Evolutionary conservation across 208 protist genomes (phyloP), one percentile per base, ranked within the genome.

Genomic region (Willaertia magna): DNA sequence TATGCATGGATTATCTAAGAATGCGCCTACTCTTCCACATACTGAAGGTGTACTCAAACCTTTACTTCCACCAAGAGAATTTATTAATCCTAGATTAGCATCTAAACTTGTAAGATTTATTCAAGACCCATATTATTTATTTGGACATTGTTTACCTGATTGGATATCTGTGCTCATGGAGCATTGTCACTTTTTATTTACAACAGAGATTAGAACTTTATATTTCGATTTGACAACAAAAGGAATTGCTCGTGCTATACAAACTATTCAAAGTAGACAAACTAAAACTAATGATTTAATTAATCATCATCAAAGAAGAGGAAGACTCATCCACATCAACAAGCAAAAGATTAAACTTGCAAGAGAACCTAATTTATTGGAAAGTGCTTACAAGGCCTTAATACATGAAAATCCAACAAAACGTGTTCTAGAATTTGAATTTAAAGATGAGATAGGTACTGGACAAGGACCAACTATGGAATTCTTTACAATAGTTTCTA

Each of bases 391-490:
- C 46, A 55, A 55, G 22, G 30, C 18, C 14, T 43, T 83, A 26
- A 42, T 26, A 14, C 39, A 49, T 0, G 0, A 49, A 39, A 82
- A 39, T 30, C 2, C 12, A n/a, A 49, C 85, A 90, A 82, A 81
- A 85, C 20, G 89, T 4, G 79, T 92, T 30, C 89, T 95, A 84
- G 93, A 95, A 82, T 96, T 95, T 87, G 91, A 96, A 88, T 97
- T 95, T 87, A 95, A 93, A 87, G 89, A 92, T 82, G 95, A 97
- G 86, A 91, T 90, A 40, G 95, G 95, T 51, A 95, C 92, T 85
- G 95, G 95, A 39, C 87, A 91, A 39, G 95, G 95, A 11, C 95
- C 95, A 22, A 96, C 95, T 46, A 91, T 90, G 20, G 93, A 97
- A 89, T 96, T 96, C 86, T 97, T 94, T 90, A 91, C 92, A 26